Percentiles rank a stretch among this genome's conserved stretches.
phyloP scores from a whole-genome alignment of 2,329 filamentous ascomycete species.

The Rutstroemia sp. region DNA sequence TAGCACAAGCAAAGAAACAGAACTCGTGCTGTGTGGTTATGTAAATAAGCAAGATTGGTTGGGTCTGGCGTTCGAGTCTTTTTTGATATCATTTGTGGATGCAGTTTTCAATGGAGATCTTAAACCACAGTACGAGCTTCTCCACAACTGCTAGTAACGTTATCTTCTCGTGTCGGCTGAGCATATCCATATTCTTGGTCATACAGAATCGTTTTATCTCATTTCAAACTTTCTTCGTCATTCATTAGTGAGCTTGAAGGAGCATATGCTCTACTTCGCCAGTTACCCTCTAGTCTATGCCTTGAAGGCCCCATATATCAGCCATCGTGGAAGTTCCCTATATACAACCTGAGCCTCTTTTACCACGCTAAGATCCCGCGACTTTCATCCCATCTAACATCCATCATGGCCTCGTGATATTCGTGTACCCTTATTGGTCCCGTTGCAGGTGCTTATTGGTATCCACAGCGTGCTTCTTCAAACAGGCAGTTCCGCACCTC shows the following conservation, averaged over 20 bases:
- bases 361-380: neutral
- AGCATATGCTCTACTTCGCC: conserved; percentile 14
- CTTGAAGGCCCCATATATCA: neutral
- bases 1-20: conserved; percentile 68
- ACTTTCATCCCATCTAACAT: neutral
- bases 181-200: neutral
- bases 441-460: neutral
- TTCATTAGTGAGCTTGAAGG: conserved; percentile 4
- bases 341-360: neutral
- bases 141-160: neutral
- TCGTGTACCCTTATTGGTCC: neutral
- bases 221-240: conserved; percentile 2
- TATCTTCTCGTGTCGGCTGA: neutral
- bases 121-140: conserved; percentile 4
- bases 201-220: neutral
- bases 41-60: conserved; percentile 35
- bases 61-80: conserved; percentile 11
- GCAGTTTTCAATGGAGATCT: neutral
- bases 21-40: conserved; percentile 70
- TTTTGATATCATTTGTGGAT: conserved; percentile 12
- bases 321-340: neutral
- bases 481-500: conserved; percentile 72
- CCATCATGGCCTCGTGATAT: neutral
- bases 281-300: conserved; percentile 1
- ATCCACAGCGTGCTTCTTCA: conserved; percentile 33